Percentiles rank a stretch among this genome's conserved stretches.
These are phyloP conservation scores for Amanita rubescens DNA, from an alignment of 768 basidiomycete genomes.

Conservation along the genomic window DNA sequence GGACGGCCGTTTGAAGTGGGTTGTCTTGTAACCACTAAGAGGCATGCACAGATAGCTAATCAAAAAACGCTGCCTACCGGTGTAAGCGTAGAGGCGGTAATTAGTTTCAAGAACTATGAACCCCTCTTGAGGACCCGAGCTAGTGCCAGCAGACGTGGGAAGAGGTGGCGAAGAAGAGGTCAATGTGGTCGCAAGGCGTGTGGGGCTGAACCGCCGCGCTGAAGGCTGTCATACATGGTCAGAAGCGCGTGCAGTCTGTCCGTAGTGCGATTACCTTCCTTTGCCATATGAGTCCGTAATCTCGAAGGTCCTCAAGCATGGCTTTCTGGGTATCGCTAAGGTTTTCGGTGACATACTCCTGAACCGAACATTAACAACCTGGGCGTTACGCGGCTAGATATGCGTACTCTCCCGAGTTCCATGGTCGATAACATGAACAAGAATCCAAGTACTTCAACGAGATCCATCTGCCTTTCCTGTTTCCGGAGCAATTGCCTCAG, in stretches of 20 bases:
- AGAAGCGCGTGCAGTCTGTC: constrained; percentile 16
- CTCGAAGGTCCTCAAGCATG: constrained; percentile 89
- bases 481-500: constrained; percentile 11
- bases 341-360: constrained; percentile 88
- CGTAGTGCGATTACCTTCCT: constrained; percentile 45
- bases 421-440: constrained; percentile 96
- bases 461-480: constrained; percentile 83
- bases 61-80: constrained; percentile 45
- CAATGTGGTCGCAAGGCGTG: constrained; percentile 88
- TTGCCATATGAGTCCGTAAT: constrained; percentile 93
- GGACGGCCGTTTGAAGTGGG: constrained; percentile 90
- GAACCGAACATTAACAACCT: constrained; percentile 9
- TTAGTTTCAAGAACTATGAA: constrained; percentile 98
- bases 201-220: constrained; percentile 85
- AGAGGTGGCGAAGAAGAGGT: constrained; percentile 85
- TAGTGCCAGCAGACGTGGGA: constrained; percentile 52
- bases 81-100: constrained; percentile 97
- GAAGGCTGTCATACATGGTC: constrained; percentile 40
- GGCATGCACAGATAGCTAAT: constrained; percentile 15
- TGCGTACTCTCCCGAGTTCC: constrained; percentile 80
- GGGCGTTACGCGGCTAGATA: constrained; percentile 6
- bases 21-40: constrained; percentile 54
- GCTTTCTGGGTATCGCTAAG: constrained; percentile 72
- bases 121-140: constrained; percentile 62
- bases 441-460: constrained; percentile 89